These are phyloP conservation scores for Solanum paucissectum DNA, from an alignment of 257 asterid species.

Conservation along the genomic window DNA sequence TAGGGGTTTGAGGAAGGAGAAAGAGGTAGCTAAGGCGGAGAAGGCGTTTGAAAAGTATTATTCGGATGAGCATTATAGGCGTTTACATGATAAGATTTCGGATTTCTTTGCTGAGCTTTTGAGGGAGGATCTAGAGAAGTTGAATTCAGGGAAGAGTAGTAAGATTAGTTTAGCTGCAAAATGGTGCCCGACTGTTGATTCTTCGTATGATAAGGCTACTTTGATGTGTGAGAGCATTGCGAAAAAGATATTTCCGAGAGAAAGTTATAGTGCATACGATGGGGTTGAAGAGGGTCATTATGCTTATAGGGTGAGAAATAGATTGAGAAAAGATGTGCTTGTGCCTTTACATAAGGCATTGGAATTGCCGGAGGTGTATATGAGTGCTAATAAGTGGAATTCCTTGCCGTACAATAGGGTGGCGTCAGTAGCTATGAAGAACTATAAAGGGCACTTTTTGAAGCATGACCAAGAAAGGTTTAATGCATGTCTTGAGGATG, in stretches of 20 bases:
- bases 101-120: constrained; percentile 26
- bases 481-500: constrained; percentile 27
- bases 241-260: constrained; percentile 27
- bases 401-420: constrained; percentile 31
- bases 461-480: constrained; percentile 38
- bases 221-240: constrained; percentile 39
- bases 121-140: constrained; percentile 21
- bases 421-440: constrained; percentile 51
- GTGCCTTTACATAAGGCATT: constrained; percentile 44
- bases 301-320: constrained; percentile 33
- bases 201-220: constrained; percentile 43
- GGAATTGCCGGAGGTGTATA: constrained; percentile 48
- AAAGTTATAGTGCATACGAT: constrained; percentile 10
- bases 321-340: constrained; percentile 44
- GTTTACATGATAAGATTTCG: constrained; percentile 28
- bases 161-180: constrained; percentile 44
- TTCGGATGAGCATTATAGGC: constrained; percentile 21
- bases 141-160: constrained; percentile 13
- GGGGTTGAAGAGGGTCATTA: constrained; percentile 30
- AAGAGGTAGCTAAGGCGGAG: constrained; percentile 15
- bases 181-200: constrained; percentile 54
- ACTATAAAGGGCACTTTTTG: constrained; percentile 22
- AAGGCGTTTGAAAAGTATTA: constrained; percentile 24
- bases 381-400: constrained; percentile 48
- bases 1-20: constrained; percentile 18